These are phyloP conservation scores for Proliferodiscus dingleyae DNA, from an alignment of 2,329 filamentous ascomycete species.

Conservation along the genomic window DNA sequence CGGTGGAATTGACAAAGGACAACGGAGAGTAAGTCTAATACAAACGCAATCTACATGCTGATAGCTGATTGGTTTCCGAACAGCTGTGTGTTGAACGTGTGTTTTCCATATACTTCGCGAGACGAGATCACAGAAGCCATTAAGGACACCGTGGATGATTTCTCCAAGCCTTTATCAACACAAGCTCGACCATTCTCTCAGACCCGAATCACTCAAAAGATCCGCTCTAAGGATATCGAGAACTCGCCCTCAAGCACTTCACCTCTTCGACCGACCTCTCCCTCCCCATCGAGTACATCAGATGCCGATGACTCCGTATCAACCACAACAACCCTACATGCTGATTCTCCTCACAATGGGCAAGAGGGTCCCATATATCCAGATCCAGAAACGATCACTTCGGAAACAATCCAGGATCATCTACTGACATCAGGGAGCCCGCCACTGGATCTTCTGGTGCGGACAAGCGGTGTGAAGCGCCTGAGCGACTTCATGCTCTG, in stretches of 20 bases:
- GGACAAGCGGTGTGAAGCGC: conserved; percentile 88
- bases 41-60: neutral
- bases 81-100: conserved; percentile 77
- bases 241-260: too few relatives aligned
- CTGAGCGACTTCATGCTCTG: conserved; percentile 98
- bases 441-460: conserved; percentile 82
- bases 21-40: conserved; percentile 64
- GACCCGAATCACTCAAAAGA: conserved; percentile 79
- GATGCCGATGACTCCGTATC: conserved; percentile 48
- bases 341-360: conserved; percentile 28
- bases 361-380: conserved; percentile 39
- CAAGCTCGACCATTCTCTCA: conserved; percentile 76
- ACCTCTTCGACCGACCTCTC: conserved; percentile 38
- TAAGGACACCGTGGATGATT: conserved; percentile 80
- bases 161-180: conserved; percentile 64
- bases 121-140: conserved; percentile 93
- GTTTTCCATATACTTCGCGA: conserved; percentile 93
- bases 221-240: conserved; percentile 64
- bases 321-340: conserved; percentile 50
- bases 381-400: conserved; percentile 86
- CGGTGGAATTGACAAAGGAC: conserved; percentile 78
- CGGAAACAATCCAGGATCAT: conserved; percentile 75
- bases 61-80: conserved; percentile 13
- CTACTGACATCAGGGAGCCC: conserved; percentile 84
- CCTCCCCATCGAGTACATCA: conserved; percentile 39